Evolutionary conservation across 306 rosid species (phyloP), one percentile per base, ranked within the genome.

Genomic region (Heteromeles arbutifolia): DNA sequence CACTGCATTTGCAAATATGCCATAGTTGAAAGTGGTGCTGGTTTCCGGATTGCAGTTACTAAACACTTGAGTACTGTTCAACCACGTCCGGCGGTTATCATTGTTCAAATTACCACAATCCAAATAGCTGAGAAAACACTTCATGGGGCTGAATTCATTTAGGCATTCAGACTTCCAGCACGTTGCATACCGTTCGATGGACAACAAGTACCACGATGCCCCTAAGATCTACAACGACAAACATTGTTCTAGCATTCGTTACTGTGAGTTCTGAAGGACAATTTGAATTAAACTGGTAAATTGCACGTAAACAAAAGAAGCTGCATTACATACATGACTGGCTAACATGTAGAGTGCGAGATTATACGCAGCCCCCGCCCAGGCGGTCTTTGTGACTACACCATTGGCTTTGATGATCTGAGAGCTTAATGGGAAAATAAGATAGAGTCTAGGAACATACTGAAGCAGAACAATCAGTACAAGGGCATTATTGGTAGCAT

Each of bases 351-450:
- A 94, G 68, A 94, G 94, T 72, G 92, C 22, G 28, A 94, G 95
- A 84, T 94, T 94, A 57, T 94, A 94, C 2, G 97, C 98, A 76
- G 97, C 98, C 80, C 98, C 98, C 14, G 98, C 96, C 97, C 97
- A 94, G 37, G 98, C 98, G 1, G 96, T 92, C 82, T 86, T 90
- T 79, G 98, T 91, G 72, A 87, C 97, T 11, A 92, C 80, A 57
- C 98, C 98, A 4, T 93, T 86, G 80, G 97, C 92, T 82, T 92
- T 92, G 82, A 90, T 87, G 76, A 94, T 94, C 86, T 94, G 95
- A 75, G 93, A 82, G 69, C 96, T 94, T 73, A 94, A 74, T 48
- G 97, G 98, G 67, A 94, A 91, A 77, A 90, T 94, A 77, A 94
- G 78, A 75, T 92, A 94, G 28, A 94, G 80, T 88, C 96, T 85